Conservation (phyloP, 176 grass and related monocot genomes). For the Zoysia japonica region DNA sequence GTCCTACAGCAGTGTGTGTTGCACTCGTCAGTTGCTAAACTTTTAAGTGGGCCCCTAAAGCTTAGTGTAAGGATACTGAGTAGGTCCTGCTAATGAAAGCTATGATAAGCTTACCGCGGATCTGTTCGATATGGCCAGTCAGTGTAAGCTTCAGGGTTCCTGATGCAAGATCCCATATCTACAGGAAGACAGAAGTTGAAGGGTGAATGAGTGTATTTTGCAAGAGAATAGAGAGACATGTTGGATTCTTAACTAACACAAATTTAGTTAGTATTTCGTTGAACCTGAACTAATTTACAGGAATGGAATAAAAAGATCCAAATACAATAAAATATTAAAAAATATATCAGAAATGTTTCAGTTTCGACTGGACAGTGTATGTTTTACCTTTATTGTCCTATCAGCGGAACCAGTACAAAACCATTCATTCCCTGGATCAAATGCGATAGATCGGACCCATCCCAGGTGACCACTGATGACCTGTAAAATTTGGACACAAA, state of each 20-base stretch:
- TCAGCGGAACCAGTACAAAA: slow-evolving; percentile 95
- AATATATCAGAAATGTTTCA: not conserved
- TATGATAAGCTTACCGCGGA: slow-evolving; percentile 67
- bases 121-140: slow-evolving; percentile 95
- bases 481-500: slow-evolving; percentile 42
- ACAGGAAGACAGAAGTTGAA: slow-evolving; percentile 29
- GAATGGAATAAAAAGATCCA: not conserved
- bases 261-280: not conserved
- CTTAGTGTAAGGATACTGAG: not conserved
- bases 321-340: not conserved
- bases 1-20: slow-evolving; percentile 56
- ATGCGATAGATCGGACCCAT: slow-evolving; percentile 93
- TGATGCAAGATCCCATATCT: slow-evolving; percentile 99
- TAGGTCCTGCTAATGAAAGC: not conserved
- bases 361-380: not conserved
- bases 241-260: not conserved
- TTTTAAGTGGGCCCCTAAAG: slow-evolving; percentile 11
- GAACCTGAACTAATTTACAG: not conserved
- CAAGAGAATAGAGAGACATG: not conserved
- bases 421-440: slow-evolving; percentile 93
- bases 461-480: slow-evolving; percentile 98
- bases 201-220: not conserved
- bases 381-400: slow-evolving; percentile 89
- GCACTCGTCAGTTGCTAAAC: slow-evolving; percentile 27
- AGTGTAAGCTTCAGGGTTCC: slow-evolving; percentile 95